Evolutionary conservation across 139 green algal species (phyloP).

Genomic region (Deuterostichococcus epilithicus): DNA sequence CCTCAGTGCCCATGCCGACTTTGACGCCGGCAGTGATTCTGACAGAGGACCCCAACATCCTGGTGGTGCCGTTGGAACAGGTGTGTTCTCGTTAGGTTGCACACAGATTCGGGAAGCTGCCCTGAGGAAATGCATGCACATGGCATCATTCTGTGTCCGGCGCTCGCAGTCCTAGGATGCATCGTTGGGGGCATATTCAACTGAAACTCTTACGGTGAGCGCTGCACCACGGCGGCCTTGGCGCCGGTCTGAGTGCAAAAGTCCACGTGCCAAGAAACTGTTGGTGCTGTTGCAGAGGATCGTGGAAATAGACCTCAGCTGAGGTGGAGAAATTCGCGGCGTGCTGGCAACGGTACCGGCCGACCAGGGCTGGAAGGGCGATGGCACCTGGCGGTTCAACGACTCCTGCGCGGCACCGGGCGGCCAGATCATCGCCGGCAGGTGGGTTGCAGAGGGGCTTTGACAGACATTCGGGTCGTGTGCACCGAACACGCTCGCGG

Average conservation of each 20-base stretch:
- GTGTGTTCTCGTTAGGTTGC: not conserved
- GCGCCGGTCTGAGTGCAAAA: too few species aligned
- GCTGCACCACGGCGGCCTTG: too few species aligned
- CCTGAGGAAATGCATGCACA: too few species aligned
- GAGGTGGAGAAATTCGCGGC: not conserved
- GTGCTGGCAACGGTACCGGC: not conserved
- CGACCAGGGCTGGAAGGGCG: not conserved
- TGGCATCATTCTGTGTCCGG: too few species aligned
- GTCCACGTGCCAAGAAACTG: too few species aligned
- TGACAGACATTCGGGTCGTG: too few species aligned
- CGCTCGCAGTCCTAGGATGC: too few species aligned
- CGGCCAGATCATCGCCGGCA: not conserved
- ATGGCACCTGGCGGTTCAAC: not conserved
- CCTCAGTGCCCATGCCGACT: not conserved
- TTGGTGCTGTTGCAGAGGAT: not conserved
- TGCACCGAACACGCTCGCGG: too few species aligned
- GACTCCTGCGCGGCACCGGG: not conserved
- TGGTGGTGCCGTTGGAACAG: not conserved
- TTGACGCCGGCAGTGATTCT: not conserved
- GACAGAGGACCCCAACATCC: not conserved
- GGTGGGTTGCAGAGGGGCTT: not conserved
- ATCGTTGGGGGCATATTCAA: too few species aligned
- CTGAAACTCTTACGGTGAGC: too few species aligned
- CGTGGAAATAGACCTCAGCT: not conserved
- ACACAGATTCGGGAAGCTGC: too few species aligned